Evolutionary conservation across 1,139 yeast species (phyloP), one percentile per base, ranked within the genome.

Genomic region (Sugiyamaella sp.): DNA sequence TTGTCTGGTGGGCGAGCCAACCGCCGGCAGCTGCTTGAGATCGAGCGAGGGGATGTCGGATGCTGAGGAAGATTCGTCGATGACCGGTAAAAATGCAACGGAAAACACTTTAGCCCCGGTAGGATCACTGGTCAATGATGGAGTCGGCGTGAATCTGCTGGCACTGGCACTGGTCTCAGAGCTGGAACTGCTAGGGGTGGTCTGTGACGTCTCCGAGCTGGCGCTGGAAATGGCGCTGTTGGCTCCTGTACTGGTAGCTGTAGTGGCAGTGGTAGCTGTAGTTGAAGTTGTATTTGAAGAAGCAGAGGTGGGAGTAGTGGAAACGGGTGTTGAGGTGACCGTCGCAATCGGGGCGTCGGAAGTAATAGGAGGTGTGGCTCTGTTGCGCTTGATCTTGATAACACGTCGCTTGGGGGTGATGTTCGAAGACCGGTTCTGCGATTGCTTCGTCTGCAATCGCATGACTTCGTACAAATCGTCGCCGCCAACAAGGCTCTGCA

Each of bases 401-500:
- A 67, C 68, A 17, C 74, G 56, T 35, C 73, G 60, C 45, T 63
- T 63, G 1, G 73, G 72, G 25, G 60, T 60, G 14, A 52, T 38
- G 48, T 54, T 45, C 55, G 66, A 39, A n/a, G 65, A 53, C 27
- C 66, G 52, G 37, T 57, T 55, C 44, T 58, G 63, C 42, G 61
- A 60, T 21, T 35, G 49, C 45, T 64, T 56, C 10, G 65, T 56
- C 49, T 66, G 70, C 32, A 61, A 57, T 22, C 64, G 52, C 54
- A 65, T 65, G 46, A 66, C 65, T n/a, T 65, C 69, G 10, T 58
- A 58, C 21, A 64, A 56, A 47, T 66, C 68, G 16, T 59, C 64
- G 14, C 59, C 58, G 20, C 60, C 64, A 17, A 53, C 61, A 35
- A 62, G 48, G 19, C 58, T 57, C 38, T 61, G 63, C 12, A 60